A percentile compares a stretch with the other conserved stretches of the same genome.
Evolutionary conservation across 192 early-diverging fungal species (phyloP).

Genomic region (Linnemannia exigua): DNA sequence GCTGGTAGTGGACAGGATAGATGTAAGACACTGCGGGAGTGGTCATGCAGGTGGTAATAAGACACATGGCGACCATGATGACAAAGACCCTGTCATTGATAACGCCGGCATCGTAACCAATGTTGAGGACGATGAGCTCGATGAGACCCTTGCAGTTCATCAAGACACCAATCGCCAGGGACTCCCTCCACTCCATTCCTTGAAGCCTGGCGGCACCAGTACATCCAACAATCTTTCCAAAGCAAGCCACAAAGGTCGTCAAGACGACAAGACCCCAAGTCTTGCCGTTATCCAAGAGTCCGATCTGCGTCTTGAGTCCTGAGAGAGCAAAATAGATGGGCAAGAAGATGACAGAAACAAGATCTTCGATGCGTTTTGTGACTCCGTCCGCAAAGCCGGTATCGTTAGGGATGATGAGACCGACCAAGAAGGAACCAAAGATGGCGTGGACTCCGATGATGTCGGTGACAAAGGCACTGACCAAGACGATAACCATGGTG

Average conservation of each 20-base stretch:
- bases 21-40: conserved; percentile 80
- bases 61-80: conserved; percentile 68
- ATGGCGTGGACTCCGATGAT: conserved; percentile 93
- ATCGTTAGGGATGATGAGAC: conserved; percentile 91
- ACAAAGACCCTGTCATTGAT: conserved; percentile 74
- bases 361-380: conserved; percentile 94
- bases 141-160: conserved; percentile 98
- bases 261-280: conserved; percentile 87
- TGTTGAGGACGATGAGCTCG: conserved; percentile 96
- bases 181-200: conserved; percentile 87
- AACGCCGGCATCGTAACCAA: conserved; percentile 88
- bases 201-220: conserved; percentile 74
- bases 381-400: conserved; percentile 88
- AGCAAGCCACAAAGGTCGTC: conserved; percentile 80
- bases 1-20: conserved; percentile 81
- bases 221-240: conserved; percentile 92
- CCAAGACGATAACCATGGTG: conserved; percentile 78
- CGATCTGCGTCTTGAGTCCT: conserved; percentile 91
- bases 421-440: conserved; percentile 93
- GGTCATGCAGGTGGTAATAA: conserved; percentile 92
- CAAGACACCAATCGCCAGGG: conserved; percentile 85
- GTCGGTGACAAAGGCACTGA: conserved; percentile 86
- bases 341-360: conserved; percentile 87
- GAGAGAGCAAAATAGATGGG: conserved; percentile 96
- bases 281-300: conserved; percentile 74